Percentiles rank a stretch among this genome's conserved stretches.
Evolutionary conservation across 768 basidiomycete genomes (phyloP).

Genomic region (Mycena rosella): DNA sequence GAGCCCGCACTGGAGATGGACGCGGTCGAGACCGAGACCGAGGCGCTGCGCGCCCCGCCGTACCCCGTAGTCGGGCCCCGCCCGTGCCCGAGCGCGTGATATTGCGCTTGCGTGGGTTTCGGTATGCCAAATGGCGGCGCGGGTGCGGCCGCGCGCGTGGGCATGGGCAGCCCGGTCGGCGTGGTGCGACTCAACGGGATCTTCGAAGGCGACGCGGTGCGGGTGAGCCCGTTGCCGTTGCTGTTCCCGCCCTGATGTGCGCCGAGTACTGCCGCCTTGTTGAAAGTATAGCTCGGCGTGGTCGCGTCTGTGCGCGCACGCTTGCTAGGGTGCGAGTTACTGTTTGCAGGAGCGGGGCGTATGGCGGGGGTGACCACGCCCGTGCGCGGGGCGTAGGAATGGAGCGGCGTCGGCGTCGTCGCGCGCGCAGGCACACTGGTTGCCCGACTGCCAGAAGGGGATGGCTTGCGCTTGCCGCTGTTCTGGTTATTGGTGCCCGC

Average conservation of each 20-base stretch:
- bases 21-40: constrained; percentile 32
- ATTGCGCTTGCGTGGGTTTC: constrained; percentile 53
- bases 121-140: constrained; percentile 64
- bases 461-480: constrained; percentile 59
- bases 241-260: constrained; percentile 54
- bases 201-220: constrained; percentile 65
- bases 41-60: constrained; percentile 41
- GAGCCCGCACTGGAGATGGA: constrained; percentile 45
- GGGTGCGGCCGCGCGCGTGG: constrained; percentile 47
- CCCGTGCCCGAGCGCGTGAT: constrained; percentile 70
- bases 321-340: constrained; percentile 71
- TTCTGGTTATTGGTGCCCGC: constrained; percentile 8
- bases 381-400: constrained; percentile 54
- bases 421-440: constrained; percentile 63
- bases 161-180: constrained; percentile 43
- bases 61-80: constrained; percentile 54
- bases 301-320: constrained; percentile 61
- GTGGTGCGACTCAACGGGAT: constrained; percentile 56
- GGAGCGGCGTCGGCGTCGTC: constrained; percentile 63
- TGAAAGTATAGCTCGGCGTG: constrained; percentile 54
- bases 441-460: constrained; percentile 63
- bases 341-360: constrained; percentile 62
- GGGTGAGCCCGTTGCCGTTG: constrained; percentile 41
- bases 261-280: constrained; percentile 56
- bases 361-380: constrained; percentile 75